phyloP scores from a whole-genome alignment of 441 rosid species.

The Rhodomyrtus psidioides region DNA sequence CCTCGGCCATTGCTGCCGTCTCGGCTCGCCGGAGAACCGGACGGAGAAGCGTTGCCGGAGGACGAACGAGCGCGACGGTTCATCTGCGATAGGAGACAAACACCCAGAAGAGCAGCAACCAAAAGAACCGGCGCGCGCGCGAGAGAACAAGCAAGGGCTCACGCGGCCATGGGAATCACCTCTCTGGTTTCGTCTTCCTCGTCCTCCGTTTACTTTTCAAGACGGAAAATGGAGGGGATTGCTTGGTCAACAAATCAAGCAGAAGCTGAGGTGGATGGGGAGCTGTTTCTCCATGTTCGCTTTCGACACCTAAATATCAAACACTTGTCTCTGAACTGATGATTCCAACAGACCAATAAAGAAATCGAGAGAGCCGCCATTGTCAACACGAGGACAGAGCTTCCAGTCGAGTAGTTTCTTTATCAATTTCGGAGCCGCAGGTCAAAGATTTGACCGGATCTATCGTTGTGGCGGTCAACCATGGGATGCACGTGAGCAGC shows the following conservation, averaged over 20 bases:
- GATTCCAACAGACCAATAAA: not conserved
- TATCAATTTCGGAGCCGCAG: not conserved
- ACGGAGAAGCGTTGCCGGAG: conserved; percentile 8
- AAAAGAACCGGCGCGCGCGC: not conserved
- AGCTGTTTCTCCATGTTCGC: not conserved
- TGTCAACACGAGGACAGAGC: not conserved
- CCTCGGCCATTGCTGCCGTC: not conserved
- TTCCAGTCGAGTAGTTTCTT: not conserved
- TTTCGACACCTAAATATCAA: not conserved
- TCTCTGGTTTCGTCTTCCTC: not conserved
- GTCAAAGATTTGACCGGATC: not conserved
- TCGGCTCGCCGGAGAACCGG: not conserved
- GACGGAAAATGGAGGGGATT: not conserved
- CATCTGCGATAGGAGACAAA: conserved; percentile 1
- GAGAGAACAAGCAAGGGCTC: not conserved
- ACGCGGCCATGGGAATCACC: not conserved
- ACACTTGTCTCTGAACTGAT: not conserved
- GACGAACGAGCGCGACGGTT: not conserved
- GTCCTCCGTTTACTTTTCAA: not conserved
- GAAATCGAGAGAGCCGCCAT: not conserved
- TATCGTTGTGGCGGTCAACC: not conserved
- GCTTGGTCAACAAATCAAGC: not conserved
- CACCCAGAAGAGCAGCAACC: not conserved
- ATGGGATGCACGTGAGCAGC: not conserved
- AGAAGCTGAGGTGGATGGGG: not conserved